Percentiles rank a stretch among this genome's conserved stretches.
Conservation (phyloP, 73 alveolate species). For the Blepharisma stoltei region DNA sequence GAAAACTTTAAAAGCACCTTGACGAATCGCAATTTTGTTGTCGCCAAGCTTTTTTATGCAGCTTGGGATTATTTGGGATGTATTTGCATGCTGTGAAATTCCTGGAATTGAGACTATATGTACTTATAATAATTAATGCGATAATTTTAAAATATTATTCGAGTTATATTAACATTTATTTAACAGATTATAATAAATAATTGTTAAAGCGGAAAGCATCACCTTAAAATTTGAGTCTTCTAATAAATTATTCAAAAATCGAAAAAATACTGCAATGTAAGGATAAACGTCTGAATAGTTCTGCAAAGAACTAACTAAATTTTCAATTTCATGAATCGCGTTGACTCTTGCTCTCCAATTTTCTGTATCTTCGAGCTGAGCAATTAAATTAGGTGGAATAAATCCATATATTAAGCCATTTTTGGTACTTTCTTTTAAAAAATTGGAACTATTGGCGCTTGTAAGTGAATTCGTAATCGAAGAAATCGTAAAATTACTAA, state of each 20-base stretch:
- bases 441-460: neutral
- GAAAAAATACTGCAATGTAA: neutral
- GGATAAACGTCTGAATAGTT: neutral
- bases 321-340: conserved; percentile 17
- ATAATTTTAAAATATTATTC: too few relatives aligned
- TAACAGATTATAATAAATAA: too few relatives aligned
- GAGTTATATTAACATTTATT: too few relatives aligned
- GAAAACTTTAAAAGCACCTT: neutral
- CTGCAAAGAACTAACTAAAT: neutral
- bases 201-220: neutral
- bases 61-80: neutral
- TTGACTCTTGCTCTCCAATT: conserved; percentile 22
- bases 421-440: neutral
- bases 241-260: neutral
- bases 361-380: neutral
- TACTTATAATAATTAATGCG: too few relatives aligned
- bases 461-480: neutral
- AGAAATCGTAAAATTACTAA: neutral
- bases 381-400: neutral
- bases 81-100: neutral
- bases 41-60: conserved; percentile 20
- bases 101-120: neutral
- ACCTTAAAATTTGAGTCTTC: conserved; percentile 24
- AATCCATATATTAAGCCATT: conserved; percentile 21
- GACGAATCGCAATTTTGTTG: conserved; percentile 24